Evolutionary conservation across 495 filamentous ascomycete species (phyloP), one percentile per base, ranked within the genome.

Genomic region (Amorphotheca resinae): DNA sequence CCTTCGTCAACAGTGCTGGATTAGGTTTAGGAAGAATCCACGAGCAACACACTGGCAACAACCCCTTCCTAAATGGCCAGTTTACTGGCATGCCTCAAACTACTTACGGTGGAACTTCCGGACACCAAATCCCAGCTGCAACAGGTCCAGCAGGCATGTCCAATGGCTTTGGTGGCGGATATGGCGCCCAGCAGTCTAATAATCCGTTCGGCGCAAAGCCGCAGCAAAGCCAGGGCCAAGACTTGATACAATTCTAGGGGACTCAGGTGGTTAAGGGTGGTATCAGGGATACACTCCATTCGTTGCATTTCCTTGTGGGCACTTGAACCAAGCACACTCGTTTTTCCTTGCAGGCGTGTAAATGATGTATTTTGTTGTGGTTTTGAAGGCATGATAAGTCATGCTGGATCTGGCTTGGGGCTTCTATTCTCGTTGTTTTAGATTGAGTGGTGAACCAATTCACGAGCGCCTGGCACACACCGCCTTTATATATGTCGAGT

Each of bases 1-100:
- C 84, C 1, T 99, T 96, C 55, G 82, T 99, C 63, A 99, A 95
- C 64, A 89, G 82, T 48, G 84, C 91, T 3, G 89, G 89, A 41
- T 72, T 79, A 33, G 83, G 84, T 17, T 59, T 84, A 41, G 74
- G 78, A 42, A 73, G 72, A 44, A 71, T 83, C 31, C 78, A 77
- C 7, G 65, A 70, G n/a, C 82, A 83, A 22, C 69, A 72, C 28
- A 89, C 86, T 3, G 88, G 87, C 41, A 94, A 73, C 64, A 96
- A 96, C 55, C 93, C 93, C 4, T 99, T 95, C 67, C 71, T 89
- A 41, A 61, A 69, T 45, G 71, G 73, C 44, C 87, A 91, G 51
- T 87, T 79, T 45, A 91, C 86, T 0, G 86, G 86, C 7, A 72
- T 82, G 61, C 87, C 87, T 20, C 76, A 78, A 11, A 61, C 70